Conservation (phyloP, 23 red algal genomes). For the Pyropia haitanensis region DNA sequence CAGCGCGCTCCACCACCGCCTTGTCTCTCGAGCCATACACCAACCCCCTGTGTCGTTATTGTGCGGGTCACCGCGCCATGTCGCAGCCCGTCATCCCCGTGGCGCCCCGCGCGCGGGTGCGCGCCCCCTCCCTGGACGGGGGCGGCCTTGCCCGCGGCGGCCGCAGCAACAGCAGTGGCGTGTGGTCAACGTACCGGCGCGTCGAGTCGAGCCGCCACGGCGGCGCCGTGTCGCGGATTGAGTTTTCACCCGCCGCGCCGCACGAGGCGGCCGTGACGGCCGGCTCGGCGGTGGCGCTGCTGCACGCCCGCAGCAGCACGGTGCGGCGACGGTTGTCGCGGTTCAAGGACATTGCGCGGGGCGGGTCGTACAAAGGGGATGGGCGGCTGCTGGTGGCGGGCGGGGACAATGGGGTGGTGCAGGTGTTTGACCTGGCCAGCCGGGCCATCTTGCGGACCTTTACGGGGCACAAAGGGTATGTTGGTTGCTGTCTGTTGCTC, state of each 20-base stretch:
- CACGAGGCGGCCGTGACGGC: slow-evolving; percentile 58
- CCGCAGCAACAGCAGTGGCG: no score
- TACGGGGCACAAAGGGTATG: slow-evolving; percentile 79
- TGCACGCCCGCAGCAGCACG: slow-evolving; percentile 12
- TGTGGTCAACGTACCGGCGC: no score
- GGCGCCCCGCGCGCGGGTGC: no score
- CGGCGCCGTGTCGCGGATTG: slow-evolving; percentile 21
- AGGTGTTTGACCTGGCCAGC: slow-evolving; percentile 56
- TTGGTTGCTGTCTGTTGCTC: neutral
- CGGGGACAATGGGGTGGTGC: slow-evolving; percentile 39
- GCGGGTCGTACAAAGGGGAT: slow-evolving; percentile 60
- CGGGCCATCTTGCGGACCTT: slow-evolving; percentile 56
- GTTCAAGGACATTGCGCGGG: slow-evolving; percentile 61
- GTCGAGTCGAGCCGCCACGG: neutral
- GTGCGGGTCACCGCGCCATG: no score
- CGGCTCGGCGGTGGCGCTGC: slow-evolving; percentile 39
- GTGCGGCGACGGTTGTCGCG: slow-evolving; percentile 17
- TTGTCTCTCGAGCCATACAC: no score
- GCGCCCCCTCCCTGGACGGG: no score
- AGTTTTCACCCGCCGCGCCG: slow-evolving; percentile 43
- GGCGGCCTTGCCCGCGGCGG: no score
- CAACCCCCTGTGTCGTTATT: no score
- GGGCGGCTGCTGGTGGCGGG: slow-evolving; percentile 82
- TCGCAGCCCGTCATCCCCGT: no score
- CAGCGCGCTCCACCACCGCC: no score